These are phyloP conservation scores for Homolaphlyctis polyrhiza DNA, from an alignment of 371 early-diverging fungal genomes.

Conservation along the genomic window DNA sequence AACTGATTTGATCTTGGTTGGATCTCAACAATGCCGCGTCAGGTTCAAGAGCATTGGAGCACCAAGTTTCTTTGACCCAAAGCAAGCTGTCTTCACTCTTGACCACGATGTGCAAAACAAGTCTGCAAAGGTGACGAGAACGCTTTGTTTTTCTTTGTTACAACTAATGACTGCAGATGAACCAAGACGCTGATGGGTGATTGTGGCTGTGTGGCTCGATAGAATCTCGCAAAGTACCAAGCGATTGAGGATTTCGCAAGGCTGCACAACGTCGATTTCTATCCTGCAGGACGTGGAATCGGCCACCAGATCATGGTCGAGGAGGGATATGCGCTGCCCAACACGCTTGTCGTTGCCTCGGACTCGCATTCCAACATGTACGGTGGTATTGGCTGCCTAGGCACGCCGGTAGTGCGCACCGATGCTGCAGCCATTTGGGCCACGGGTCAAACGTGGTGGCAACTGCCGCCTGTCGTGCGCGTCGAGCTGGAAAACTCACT, in stretches of 20 bases:
- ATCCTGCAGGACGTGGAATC: slow-evolving; percentile 94
- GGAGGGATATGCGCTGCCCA: slow-evolving; percentile 92
- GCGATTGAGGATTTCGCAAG: slow-evolving; percentile 79
- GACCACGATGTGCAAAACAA: slow-evolving; percentile 97
- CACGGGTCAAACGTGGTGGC: slow-evolving; percentile 96
- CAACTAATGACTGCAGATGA: background rate
- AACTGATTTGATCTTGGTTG: background rate
- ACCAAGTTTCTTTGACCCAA: slow-evolving; percentile 64
- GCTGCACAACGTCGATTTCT: slow-evolving; percentile 81
- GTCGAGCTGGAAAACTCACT: slow-evolving; percentile 72
- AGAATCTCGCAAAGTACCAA: slow-evolving; percentile 81
- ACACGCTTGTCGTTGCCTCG: slow-evolving; percentile 88
- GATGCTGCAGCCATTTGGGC: slow-evolving; percentile 98
- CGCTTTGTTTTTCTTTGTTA: too few species aligned
- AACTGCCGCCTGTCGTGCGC: slow-evolving; percentile 87
- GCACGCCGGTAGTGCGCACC: slow-evolving; percentile 94
- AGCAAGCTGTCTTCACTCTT: slow-evolving; percentile 89
- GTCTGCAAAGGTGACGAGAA: slow-evolving; percentile 63
- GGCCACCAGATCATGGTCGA: slow-evolving; percentile 96
- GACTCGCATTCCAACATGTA: slow-evolving; percentile 99
- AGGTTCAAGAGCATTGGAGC: slow-evolving; percentile 90
- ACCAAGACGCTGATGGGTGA: background rate
- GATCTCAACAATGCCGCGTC: slow-evolving; percentile 6
- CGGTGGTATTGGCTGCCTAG: slow-evolving; percentile 87
- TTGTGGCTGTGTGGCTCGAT: slow-evolving; percentile 3